Evolutionary conservation across 805 yeast genomes (phyloP), one percentile per base, ranked within the genome.

Genomic region (Isabelozyma heimii): DNA sequence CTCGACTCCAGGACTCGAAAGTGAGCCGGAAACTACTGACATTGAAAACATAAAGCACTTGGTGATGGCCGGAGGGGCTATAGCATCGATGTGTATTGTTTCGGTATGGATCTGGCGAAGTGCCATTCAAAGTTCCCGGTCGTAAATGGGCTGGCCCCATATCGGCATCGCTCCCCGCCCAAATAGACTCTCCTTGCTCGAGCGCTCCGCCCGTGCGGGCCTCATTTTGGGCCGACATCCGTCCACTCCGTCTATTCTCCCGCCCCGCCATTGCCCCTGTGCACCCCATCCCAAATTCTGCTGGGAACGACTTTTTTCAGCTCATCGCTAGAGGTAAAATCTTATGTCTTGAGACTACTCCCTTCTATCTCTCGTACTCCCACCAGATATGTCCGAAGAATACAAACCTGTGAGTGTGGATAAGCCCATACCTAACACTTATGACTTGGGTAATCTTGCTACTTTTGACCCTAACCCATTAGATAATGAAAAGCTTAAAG

Each of bases 391-490:
- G 57, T 54, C 59, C 30, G 51, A 50, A 27, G 53, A 55, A 46
- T 72, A 50, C 57, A 84, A 85, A 62, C 89, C 95, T 12, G 91
- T 88, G 35, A 86, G 91, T 4, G 98, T 94, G 35, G 95, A 89
- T 44, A 91, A 91, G 67, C 87, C 87, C 27, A 89, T 94, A 52
- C 97, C 98, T 26, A 94, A 88, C 45, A 75, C 83, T 3, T 92
- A 80, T 63, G 99, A 94, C 66, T 73, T 92, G 53, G 99, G 99
- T 35, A 88, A 92, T 67, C 77, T 94, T 47, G 87, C 97, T 5
- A 89, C 88, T 2, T 91, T 89, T 63, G 98, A 92, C 69, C 76
- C 91, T 37, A 91, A 90, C 66, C 96, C 97, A 16, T 70, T 92
- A 55, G 95, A 89, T 55, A 74, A 76, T 39, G 72, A 73, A 13